phyloP scores from a whole-genome alignment of 441 rosid species.

The Syzygium malaccense region DNA sequence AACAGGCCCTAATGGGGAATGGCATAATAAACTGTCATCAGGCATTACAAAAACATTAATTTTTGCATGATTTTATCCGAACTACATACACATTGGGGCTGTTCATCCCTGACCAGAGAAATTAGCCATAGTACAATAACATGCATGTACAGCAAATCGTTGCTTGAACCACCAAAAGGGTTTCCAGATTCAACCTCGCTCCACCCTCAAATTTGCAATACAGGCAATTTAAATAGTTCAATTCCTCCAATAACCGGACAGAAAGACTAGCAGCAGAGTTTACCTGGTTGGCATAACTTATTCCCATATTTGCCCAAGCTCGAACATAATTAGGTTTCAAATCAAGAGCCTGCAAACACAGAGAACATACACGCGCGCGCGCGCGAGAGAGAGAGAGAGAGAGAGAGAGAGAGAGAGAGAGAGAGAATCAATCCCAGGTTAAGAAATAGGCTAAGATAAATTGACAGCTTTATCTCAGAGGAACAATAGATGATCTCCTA shows the following conservation, averaged over 20 bases:
- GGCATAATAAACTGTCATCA: neutral
- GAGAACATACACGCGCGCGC: neutral
- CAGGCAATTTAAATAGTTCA: neutral
- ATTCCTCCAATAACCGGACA: neutral
- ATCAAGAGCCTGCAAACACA: constrained; percentile 73
- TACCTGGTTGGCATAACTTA: constrained; percentile 99
- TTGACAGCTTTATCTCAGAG: neutral
- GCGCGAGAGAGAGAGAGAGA: neutral
- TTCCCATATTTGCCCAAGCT: constrained; percentile 99
- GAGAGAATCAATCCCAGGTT: neutral
- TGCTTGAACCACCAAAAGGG: neutral
- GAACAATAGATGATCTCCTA: neutral
- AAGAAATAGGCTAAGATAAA: neutral
- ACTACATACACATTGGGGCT: neutral
- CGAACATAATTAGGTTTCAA: constrained; percentile 99
- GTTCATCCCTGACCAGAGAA: neutral
- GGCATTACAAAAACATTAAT: neutral
- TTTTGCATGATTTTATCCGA: neutral
- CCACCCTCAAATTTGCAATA: neutral
- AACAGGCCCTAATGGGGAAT: neutral
- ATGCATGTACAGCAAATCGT: neutral
- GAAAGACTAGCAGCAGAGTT: neutral
- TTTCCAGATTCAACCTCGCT: neutral
- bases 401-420: neutral
- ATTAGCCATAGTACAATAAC: neutral